These are phyloP conservation scores for Malassezia slooffiae DNA, from an alignment of 1,284 basidiomycete species.

Conservation along the genomic window DNA sequence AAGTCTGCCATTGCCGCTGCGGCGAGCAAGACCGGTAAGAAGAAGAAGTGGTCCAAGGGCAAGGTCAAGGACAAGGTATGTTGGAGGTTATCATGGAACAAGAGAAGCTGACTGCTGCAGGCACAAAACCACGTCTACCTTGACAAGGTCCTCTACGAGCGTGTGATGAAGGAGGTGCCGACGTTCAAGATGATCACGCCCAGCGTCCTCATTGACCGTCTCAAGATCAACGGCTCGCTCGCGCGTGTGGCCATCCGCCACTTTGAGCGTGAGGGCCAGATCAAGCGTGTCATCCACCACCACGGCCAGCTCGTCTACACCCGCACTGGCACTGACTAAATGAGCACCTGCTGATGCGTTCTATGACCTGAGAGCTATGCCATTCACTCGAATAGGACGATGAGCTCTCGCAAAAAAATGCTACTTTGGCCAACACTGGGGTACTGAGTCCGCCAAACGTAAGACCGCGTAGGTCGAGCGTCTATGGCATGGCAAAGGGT, in stretches of 20 bases:
- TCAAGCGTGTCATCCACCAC: conserved; percentile 96
- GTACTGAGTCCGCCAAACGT: too few species aligned
- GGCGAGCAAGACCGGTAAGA: conserved; percentile 57
- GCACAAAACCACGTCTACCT: conserved; percentile 72
- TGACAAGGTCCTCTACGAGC: conserved; percentile 62
- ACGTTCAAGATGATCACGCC: conserved; percentile 99
- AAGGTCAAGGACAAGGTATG: conserved; percentile 99
- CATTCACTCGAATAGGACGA: too few species aligned
- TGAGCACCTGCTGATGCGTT: too few species aligned
- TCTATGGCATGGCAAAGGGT: too few species aligned
- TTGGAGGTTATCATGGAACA: conserved; percentile 40
- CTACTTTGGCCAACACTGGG: background rate
- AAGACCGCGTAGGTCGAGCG: too few species aligned
- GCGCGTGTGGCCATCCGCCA: conserved; percentile 86
- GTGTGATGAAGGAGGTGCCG: conserved; percentile 97
- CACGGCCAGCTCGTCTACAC: conserved; percentile 83
- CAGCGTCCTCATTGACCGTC: conserved; percentile 75
- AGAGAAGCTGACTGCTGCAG: conserved; percentile 22
- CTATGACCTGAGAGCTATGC: too few species aligned
- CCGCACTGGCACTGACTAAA: conserved; percentile 15
- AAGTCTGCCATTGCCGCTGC: conserved; percentile 46
- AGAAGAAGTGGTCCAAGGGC: conserved; percentile 99
- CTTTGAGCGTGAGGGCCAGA: conserved; percentile 85
- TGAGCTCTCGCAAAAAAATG: too few species aligned
- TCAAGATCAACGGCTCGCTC: conserved; percentile 89